Evolutionary conservation across 768 basidiomycete genomes (phyloP).

Genomic region (Auriscalpium microsporum): DNA sequence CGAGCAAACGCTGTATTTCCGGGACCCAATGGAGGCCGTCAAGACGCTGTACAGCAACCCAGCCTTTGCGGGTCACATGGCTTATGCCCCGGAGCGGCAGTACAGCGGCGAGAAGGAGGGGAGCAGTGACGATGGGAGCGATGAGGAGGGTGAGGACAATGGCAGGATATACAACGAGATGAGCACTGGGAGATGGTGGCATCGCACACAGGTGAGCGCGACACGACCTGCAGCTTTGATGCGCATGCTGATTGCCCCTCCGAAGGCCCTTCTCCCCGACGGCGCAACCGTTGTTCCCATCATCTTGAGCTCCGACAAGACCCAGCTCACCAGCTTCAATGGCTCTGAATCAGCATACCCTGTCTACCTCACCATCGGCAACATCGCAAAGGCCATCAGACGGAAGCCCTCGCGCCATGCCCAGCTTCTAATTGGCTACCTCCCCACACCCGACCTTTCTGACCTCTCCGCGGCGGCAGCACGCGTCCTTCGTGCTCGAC

Average conservation of each 20-base stretch:
- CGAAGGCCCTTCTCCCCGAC: neutral
- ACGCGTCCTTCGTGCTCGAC: neutral
- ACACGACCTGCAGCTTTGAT: neutral
- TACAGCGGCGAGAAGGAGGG: neutral
- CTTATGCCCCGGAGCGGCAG: neutral
- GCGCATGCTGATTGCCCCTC: neutral
- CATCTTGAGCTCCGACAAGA: slow-evolving; percentile 17
- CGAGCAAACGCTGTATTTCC: neutral
- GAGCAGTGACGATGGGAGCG: neutral
- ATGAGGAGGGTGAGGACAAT: too few relatives aligned
- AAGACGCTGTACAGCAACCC: slow-evolving; percentile 4
- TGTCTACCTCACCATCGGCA: slow-evolving; percentile 23
- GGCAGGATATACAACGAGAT: slow-evolving; percentile 8
- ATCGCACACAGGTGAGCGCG: slow-evolving; percentile 5
- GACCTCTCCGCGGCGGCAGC: neutral
- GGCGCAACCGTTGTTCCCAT: slow-evolving; percentile 15
- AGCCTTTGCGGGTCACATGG: neutral
- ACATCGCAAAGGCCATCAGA: slow-evolving; percentile 16
- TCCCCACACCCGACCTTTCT: slow-evolving; percentile 13
- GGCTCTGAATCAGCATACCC: slow-evolving; percentile 21
- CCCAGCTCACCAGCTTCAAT: slow-evolving; percentile 12
- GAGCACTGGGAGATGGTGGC: slow-evolving; percentile 10
- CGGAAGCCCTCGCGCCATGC: slow-evolving; percentile 11
- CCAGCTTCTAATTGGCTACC: slow-evolving; percentile 19
- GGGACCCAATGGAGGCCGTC: slow-evolving; percentile 5